Percentiles rank a stretch among this genome's conserved stretches.
These are phyloP conservation scores for Saururus chinensis DNA, from an alignment of 164 flowering plant genomes.

Conservation along the genomic window DNA sequence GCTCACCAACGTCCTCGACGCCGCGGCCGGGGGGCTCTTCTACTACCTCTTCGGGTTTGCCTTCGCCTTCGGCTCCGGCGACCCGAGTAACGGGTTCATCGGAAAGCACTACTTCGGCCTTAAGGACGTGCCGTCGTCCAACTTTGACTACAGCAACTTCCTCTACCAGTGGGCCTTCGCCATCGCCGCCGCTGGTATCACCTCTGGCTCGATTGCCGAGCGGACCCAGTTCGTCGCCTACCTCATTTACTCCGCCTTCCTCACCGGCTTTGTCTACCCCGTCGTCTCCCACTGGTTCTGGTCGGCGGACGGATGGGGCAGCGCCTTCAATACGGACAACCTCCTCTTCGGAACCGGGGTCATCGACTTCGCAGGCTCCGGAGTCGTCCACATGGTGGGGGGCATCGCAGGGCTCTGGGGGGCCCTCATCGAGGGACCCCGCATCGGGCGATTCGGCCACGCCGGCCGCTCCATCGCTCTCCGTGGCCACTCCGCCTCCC, in stretches of 20 bases:
- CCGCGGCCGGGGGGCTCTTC: slow-evolving; percentile 35
- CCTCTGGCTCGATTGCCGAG: slow-evolving; percentile 72
- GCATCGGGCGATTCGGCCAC: slow-evolving; percentile 58
- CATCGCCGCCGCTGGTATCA: slow-evolving; percentile 77
- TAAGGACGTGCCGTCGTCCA: slow-evolving; percentile 18
- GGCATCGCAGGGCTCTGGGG: slow-evolving; percentile 76
- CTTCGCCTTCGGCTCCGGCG: slow-evolving; percentile 39
- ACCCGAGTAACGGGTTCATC: slow-evolving; percentile 25
- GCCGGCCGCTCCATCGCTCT: slow-evolving; percentile 33
- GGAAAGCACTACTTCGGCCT: slow-evolving; percentile 50
- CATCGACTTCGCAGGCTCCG: slow-evolving; percentile 71
- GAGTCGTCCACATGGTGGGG: slow-evolving; percentile 72
- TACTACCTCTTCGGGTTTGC: slow-evolving; percentile 41
- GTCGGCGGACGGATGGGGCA: slow-evolving; percentile 73
- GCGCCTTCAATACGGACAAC: slow-evolving; percentile 16
- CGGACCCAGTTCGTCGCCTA: slow-evolving; percentile 73
- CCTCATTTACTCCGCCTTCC: slow-evolving; percentile 50
- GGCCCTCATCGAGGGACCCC: slow-evolving; percentile 60
- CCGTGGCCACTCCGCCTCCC: slow-evolving; percentile 56
- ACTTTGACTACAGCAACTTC: slow-evolving; percentile 38
- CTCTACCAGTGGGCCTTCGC: slow-evolving; percentile 80
- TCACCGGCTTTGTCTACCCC: slow-evolving; percentile 75
- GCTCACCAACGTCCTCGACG: slow-evolving; percentile 45
- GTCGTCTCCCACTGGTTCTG: slow-evolving; percentile 77
- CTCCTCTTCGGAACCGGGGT: slow-evolving; percentile 49